These are phyloP conservation scores for Cenchrus purpureus DNA, from an alignment of 176 grass and related monocot species.

Conservation along the genomic window DNA sequence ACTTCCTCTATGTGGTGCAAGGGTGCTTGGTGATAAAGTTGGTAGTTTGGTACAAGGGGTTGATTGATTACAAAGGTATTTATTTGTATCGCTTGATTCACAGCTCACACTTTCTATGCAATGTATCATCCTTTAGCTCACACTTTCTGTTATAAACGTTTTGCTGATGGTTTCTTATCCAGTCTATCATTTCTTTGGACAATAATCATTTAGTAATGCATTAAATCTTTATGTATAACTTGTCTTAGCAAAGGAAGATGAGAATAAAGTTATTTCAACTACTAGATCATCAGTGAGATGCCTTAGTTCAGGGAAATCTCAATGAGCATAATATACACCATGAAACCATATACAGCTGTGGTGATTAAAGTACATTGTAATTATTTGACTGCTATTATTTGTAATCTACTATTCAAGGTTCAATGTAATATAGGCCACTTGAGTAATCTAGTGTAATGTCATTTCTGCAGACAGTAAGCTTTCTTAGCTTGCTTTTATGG, in stretches of 20 bases:
- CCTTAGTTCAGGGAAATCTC: conserved; percentile 12
- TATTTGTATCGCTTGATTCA: background rate
- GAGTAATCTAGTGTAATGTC: background rate
- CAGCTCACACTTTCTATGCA: background rate
- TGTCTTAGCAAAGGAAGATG: background rate
- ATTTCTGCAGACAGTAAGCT: background rate
- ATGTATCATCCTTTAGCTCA: background rate
- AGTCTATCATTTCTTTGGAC: background rate
- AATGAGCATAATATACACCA: conserved; percentile 11
- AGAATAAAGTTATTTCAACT: background rate
- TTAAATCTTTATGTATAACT: background rate
- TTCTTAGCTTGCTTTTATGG: background rate
- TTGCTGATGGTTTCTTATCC: background rate
- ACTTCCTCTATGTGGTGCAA: conserved; percentile 13
- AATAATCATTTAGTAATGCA: background rate
- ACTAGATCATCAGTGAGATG: background rate
- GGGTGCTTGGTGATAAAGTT: background rate
- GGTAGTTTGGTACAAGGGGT: background rate
- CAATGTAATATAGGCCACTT: conserved; percentile 17
- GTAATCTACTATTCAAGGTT: conserved; percentile 12
- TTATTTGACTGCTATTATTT: conserved; percentile 20
- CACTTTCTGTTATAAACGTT: background rate
- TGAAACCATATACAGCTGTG: conserved; percentile 4
- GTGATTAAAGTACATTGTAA: conserved; percentile 15
- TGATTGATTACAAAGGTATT: conserved; percentile 20